phyloP scores from a whole-genome alignment of 495 filamentous ascomycete genomes.

The Talaromyces stipitatus region DNA sequence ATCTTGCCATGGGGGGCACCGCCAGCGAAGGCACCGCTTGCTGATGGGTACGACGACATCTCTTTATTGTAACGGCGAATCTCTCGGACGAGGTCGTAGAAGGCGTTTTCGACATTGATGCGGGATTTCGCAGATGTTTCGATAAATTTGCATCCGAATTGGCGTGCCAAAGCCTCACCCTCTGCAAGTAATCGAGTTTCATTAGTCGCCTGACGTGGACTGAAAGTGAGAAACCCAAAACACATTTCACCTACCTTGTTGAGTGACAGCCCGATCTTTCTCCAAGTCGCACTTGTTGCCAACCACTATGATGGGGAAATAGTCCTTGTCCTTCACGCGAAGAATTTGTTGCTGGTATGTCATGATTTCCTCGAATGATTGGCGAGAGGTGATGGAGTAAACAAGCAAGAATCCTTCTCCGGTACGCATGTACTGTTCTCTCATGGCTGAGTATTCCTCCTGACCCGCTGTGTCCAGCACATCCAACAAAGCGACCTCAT shows the following conservation, averaged over 20 bases:
- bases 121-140: slow-evolving; percentile 98
- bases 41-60: slow-evolving; percentile 76
- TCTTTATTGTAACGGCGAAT: slow-evolving; percentile 97
- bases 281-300: slow-evolving; percentile 99
- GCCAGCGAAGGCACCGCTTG: slow-evolving; percentile 50
- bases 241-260: slow-evolving; percentile 61
- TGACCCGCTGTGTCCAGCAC: slow-evolving; percentile 97
- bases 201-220: slow-evolving; percentile 13
- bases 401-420: slow-evolving; percentile 97
- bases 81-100: slow-evolving; percentile 95
- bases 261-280: slow-evolving; percentile 77
- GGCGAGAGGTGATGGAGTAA: slow-evolving; percentile 94
- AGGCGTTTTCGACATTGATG: slow-evolving; percentile 96
- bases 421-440: slow-evolving; percentile 99
- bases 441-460: slow-evolving; percentile 99
- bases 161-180: slow-evolving; percentile 75
- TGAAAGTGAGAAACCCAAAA: neutral
- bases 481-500: slow-evolving; percentile 93
- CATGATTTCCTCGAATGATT: slow-evolving; percentile 96
- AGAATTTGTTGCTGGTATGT: slow-evolving; percentile 99
- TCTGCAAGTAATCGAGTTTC: slow-evolving; percentile 46
- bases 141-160: slow-evolving; percentile 95
- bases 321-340: slow-evolving; percentile 97
- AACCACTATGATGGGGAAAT: slow-evolving; percentile 99
- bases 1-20: slow-evolving; percentile 60